These are phyloP conservation scores for Trifolium fragiferum DNA, from an alignment of 306 rosid species.

Conservation along the genomic window DNA sequence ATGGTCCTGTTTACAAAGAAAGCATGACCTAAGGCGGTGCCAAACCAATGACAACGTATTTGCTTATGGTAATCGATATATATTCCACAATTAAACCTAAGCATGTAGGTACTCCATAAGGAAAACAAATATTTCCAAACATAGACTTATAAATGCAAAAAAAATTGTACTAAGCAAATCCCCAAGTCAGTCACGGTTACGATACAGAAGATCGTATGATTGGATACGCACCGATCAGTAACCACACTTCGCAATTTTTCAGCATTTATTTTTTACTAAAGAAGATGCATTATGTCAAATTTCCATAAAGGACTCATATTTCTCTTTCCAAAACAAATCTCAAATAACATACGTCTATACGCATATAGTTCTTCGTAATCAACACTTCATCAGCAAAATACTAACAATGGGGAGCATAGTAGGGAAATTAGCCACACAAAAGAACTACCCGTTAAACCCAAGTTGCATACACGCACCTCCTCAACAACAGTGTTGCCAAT, in stretches of 20 bases:
- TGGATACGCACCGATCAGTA: neutral
- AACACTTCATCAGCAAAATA: neutral
- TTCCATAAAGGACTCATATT: neutral
- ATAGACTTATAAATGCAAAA: neutral
- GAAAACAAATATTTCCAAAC: slow-evolving; percentile 17
- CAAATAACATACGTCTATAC: neutral
- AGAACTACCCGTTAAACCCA: neutral
- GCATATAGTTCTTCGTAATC: slow-evolving; percentile 3
- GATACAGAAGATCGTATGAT: neutral
- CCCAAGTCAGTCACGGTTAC: neutral
- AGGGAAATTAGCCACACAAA: neutral
- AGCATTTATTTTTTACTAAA: neutral
- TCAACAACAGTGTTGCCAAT: too few species aligned
- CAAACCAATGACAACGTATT: neutral
- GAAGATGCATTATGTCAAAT: slow-evolving; percentile 7
- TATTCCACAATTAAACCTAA: slow-evolving; percentile 5
- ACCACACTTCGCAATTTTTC: slow-evolving; percentile 4
- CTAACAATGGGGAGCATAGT: too few species aligned
- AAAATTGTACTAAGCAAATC: neutral
- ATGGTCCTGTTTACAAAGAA: slow-evolving; percentile 5
- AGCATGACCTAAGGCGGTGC: slow-evolving; percentile 5
- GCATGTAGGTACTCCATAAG: neutral
- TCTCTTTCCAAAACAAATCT: neutral
- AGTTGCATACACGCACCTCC: neutral
- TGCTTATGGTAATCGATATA: neutral